Evolutionary conservation across 208 protist species (phyloP), one percentile per base, ranked within the genome.

Genomic region (Crithidia expoeki): DNA sequence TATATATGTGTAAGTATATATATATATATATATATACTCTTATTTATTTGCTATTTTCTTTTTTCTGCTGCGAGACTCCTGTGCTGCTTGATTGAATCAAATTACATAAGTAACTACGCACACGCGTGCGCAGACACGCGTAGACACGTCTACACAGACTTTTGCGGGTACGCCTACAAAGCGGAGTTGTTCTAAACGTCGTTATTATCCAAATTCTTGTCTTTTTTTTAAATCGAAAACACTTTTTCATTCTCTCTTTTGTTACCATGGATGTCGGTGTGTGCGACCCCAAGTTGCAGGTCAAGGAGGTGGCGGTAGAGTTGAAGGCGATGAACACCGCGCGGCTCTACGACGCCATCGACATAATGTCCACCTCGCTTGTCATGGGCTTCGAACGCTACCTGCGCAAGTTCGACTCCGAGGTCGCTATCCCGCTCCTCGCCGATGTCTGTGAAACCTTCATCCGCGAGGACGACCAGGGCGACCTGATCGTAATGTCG

Each of bases 331-430:
- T 83, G 55, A 71, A 90, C 33, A 36, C 72, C 1, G 55, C 69
- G 1, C 62, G 66, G 3, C 81, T 93, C n/a, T 80, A 84, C 56
- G 83, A 85, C 19, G 67, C 77, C 2, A 66, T 96, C 1, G 74
- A 79, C 14, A 68, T 16, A 1, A 78, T 96, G 47, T 88, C 83
- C 53, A 83, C 85, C 28, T 88, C 86, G 1, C 83, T 96, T 5
- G 85, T 95, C 0, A 96, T 96, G 89, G 92, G 92, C 12, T 72
- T 85, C 7, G 92, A 96, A 68, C 19, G 32, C 32, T 96, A 96
- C 61, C 60, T 96, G 50, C 85, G 89, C 34, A 76, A 74, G 4
- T 96, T 96, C 62, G 83, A 96, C n/a, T 72, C 84, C 7, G 56
- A 56, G 0, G 44, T 40, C 0, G 88, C 79, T 0, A 79, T 95